phyloP scores from a whole-genome alignment of 2,329 filamentous ascomycete genomes.

The Hypoxylon sp. region DNA sequence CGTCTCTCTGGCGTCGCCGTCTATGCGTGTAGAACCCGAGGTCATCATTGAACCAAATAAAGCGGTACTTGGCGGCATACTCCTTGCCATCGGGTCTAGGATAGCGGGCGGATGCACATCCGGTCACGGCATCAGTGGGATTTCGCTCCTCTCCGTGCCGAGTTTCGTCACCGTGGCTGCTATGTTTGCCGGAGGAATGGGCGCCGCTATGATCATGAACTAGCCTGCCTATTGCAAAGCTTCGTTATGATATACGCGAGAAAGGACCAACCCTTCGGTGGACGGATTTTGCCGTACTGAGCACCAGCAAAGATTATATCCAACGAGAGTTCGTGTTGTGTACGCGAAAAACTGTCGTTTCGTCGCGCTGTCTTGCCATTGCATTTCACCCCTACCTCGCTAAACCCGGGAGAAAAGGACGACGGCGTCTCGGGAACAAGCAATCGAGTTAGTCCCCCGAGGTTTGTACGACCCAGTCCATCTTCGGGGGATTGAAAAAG shows the following conservation, averaged over 20 bases:
- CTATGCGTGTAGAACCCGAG: constrained; percentile 46
- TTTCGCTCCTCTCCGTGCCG: constrained; percentile 72
- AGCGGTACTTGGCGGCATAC: constrained; percentile 67
- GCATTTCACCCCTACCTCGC: constrained; percentile 8
- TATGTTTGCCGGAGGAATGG: constrained; percentile 69
- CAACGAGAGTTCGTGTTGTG: not conserved
- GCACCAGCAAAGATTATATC: not conserved
- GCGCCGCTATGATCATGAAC: constrained; percentile 36
- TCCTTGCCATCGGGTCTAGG: constrained; percentile 72
- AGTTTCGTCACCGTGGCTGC: constrained; percentile 73
- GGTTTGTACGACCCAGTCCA: constrained; percentile 8
- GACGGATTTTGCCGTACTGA: not conserved
- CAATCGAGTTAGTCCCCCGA: constrained; percentile 15
- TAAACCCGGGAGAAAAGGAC: constrained; percentile 8
- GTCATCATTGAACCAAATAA: constrained; percentile 53
- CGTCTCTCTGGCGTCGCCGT: constrained; percentile 55
- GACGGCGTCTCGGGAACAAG: not conserved
- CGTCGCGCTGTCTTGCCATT: constrained; percentile 6
- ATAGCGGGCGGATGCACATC: constrained; percentile 77
- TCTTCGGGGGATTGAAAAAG: not conserved
- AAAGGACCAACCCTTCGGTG: not conserved
- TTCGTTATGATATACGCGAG: constrained; percentile 1
- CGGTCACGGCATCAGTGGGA: constrained; percentile 77
- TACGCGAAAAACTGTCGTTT: constrained; percentile 8
- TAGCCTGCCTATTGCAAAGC: constrained; percentile 6